Percentiles rank a stretch among this genome's conserved stretches.
Evolutionary conservation across 2,329 filamentous ascomycete genomes (phyloP).

Genomic region (Verticillium isaacii): DNA sequence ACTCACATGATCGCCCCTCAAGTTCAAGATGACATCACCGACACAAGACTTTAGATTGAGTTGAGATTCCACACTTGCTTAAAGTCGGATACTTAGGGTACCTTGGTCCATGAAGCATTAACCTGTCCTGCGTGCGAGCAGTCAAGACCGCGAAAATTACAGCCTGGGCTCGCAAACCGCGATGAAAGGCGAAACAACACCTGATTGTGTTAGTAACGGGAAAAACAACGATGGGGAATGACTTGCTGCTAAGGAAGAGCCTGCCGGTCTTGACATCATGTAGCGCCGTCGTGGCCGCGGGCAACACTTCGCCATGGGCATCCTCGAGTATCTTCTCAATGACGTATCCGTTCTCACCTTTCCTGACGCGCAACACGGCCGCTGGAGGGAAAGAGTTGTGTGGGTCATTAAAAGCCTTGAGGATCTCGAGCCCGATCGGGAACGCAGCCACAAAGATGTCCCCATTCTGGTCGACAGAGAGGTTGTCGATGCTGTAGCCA

Average conservation of each 20-base stretch:
- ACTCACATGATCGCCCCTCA: no score
- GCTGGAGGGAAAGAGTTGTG: constrained; percentile 9
- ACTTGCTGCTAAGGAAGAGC: constrained; percentile 20
- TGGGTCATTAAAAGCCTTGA: constrained; percentile 13
- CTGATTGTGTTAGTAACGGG: constrained; percentile 3
- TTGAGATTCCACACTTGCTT: no score
- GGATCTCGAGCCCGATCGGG: constrained; percentile 11
- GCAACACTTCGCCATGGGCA: constrained; percentile 16
- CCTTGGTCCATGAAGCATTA: no score
- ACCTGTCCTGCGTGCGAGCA: no score
- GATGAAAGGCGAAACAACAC: constrained; percentile 16
- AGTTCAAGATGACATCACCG: no score
- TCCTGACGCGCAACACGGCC: constrained; percentile 17
- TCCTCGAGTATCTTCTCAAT: constrained; percentile 23
- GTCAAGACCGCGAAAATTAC: background rate
- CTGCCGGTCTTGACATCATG: constrained; percentile 22
- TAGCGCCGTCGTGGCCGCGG: constrained; percentile 17
- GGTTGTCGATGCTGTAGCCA: constrained; percentile 20
- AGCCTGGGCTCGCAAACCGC: constrained; percentile 14
- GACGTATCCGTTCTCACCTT: constrained; percentile 9
- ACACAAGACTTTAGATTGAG: no score
- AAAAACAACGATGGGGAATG: background rate
- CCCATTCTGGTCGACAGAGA: constrained; percentile 18
- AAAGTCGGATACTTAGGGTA: no score
- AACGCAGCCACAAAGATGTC: constrained; percentile 20